These are phyloP conservation scores for Vararia minispora DNA, from an alignment of 768 basidiomycete species.

Conservation along the genomic window DNA sequence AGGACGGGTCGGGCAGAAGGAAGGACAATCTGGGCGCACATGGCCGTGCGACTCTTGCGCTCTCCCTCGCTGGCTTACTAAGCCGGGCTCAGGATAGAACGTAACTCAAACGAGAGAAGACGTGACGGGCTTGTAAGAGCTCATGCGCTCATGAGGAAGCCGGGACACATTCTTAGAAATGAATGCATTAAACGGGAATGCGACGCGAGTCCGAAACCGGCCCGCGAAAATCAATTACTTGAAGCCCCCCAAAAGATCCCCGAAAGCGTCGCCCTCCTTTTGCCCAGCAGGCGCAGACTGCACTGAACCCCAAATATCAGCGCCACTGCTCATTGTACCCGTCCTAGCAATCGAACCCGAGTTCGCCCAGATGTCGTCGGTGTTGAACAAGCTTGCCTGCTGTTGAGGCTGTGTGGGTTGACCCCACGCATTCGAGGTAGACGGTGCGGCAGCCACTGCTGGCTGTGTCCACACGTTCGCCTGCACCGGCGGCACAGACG, in stretches of 20 bases:
- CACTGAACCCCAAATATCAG: slow-evolving; percentile 28
- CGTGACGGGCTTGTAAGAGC: too few relatives aligned
- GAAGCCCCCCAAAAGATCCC: slow-evolving; percentile 77
- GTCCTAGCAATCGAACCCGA: slow-evolving; percentile 18
- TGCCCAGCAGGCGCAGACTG: slow-evolving; percentile 19
- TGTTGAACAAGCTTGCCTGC: slow-evolving; percentile 22
- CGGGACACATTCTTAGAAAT: too few relatives aligned
- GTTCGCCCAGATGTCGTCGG: slow-evolving; percentile 52
- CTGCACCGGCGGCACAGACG: slow-evolving; percentile 19
- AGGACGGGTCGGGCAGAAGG: too few relatives aligned
- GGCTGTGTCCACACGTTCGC: slow-evolving; percentile 25
- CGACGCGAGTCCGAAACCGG: too few relatives aligned
- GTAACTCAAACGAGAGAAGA: too few relatives aligned
- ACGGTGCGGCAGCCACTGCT: slow-evolving; percentile 15
- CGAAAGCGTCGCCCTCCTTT: slow-evolving; percentile 73
- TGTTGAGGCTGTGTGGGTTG: slow-evolving; percentile 22
- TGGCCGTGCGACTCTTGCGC: too few relatives aligned
- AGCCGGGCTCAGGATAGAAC: too few relatives aligned
- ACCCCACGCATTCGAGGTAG: too few relatives aligned
- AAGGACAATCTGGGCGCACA: too few relatives aligned
- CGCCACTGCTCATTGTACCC: slow-evolving; percentile 8
- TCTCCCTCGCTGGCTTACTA: too few relatives aligned
- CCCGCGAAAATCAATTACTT: slow-evolving; percentile 48
- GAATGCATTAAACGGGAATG: too few relatives aligned
- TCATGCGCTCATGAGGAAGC: too few relatives aligned